phyloP scores from a whole-genome alignment of 148 eudicot species.

The Diospyros lotus region DNA sequence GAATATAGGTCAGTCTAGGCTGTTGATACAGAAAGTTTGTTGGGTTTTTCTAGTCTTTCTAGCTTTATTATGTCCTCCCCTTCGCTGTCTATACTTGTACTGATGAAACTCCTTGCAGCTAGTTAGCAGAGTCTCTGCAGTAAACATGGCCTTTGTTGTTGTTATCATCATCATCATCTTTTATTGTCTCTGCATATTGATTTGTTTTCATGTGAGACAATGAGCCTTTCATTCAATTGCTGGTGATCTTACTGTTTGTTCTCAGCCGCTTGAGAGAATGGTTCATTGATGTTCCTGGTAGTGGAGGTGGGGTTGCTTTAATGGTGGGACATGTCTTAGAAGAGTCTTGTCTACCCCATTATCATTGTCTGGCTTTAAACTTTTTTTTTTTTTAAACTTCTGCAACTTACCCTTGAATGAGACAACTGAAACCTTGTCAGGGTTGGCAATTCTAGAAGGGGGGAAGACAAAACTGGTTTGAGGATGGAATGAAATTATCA shows the following conservation, averaged over 20 bases:
- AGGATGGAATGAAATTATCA: neutral
- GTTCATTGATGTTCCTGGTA: too few species aligned
- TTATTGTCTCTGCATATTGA: neutral
- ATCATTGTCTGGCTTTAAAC: too few species aligned
- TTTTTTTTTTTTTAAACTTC: too few species aligned
- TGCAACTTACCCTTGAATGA: neutral
- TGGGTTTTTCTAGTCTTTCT: conserved; percentile 5
- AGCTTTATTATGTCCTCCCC: conserved; percentile 14
- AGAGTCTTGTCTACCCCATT: too few species aligned
- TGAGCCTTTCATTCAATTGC: too few species aligned
- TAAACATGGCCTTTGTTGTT: too few species aligned
- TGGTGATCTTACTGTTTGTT: too few species aligned
- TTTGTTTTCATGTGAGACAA: too few species aligned
- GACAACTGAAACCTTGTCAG: conserved; percentile 10
- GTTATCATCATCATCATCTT: neutral
- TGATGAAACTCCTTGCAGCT: conserved; percentile 21
- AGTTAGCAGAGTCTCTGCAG: conserved; percentile 13
- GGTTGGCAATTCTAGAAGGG: neutral
- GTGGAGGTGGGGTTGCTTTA: too few species aligned
- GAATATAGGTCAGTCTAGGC: conserved; percentile 8
- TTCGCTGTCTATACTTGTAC: conserved; percentile 27
- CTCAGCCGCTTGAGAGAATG: too few species aligned
- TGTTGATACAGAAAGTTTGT: conserved; percentile 16
- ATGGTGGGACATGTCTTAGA: too few species aligned
- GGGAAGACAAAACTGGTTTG: neutral